phyloP scores from a whole-genome alignment of 2,329 filamentous ascomycete genomes.

The Trichoderma guizhouense region DNA sequence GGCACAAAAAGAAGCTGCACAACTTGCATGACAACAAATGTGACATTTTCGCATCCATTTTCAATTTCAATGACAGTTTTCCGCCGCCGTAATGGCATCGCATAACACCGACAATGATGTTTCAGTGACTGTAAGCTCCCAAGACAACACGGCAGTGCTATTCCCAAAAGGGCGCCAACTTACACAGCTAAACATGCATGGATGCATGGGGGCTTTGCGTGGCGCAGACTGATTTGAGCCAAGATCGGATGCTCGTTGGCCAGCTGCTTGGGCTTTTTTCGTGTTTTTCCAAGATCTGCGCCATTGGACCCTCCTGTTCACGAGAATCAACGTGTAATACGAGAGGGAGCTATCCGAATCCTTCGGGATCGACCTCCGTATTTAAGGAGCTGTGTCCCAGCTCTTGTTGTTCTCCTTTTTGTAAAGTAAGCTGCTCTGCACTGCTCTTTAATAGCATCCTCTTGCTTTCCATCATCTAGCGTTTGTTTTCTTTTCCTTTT shows the following conservation, averaged over 20 bases:
- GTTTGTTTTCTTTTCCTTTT: background rate
- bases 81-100: background rate
- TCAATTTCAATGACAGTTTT: background rate
- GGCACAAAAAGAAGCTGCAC: background rate
- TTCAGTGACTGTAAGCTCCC: background rate
- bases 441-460: conserved; percentile 11
- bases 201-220: conserved; percentile 11
- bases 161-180: background rate
- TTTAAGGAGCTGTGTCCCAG: background rate
- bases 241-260: background rate
- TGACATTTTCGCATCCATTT: no score
- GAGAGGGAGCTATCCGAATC: background rate
- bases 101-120: background rate
- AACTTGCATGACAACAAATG: background rate
- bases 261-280: background rate
- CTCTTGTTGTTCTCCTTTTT: conserved; percentile 22
- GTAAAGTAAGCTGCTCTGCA: background rate
- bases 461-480: conserved; percentile 22
- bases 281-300: conserved; percentile 1
- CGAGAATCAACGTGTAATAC: background rate
- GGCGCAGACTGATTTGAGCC: conserved; percentile 16
- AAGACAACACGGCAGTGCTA: background rate
- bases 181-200: conserved; percentile 1
- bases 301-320: background rate
- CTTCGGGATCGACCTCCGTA: background rate